These are phyloP conservation scores for Pythium scleroteichum DNA, from an alignment of 352 stramenopile species.

Conservation along the genomic window DNA sequence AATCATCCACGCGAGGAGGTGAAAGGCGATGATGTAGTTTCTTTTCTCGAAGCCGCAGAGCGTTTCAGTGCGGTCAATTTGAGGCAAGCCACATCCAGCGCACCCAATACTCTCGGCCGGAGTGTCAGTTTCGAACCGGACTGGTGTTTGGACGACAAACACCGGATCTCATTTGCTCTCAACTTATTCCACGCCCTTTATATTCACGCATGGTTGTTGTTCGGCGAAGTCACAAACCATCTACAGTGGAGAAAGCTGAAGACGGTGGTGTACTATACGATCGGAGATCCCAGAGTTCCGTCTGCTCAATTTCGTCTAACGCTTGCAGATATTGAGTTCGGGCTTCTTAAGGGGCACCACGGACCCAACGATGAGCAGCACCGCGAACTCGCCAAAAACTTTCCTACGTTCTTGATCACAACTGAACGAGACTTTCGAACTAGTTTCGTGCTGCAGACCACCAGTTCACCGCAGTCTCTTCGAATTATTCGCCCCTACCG, in stretches of 20 bases:
- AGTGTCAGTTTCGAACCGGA: background rate
- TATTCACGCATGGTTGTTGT: conserved; percentile 78
- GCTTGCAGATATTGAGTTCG: conserved; percentile 85
- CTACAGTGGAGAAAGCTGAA: conserved; percentile 80
- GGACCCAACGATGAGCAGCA: conserved; percentile 26
- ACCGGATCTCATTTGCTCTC: conserved; percentile 78
- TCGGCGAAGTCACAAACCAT: conserved; percentile 48
- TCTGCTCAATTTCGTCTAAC: conserved; percentile 44
- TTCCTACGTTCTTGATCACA: conserved; percentile 27
- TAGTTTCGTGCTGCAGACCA: conserved; percentile 84
- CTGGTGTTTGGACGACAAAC: conserved; percentile 27
- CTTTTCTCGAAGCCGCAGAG: background rate
- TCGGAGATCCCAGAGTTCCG: conserved; percentile 22
- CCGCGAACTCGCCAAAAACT: conserved; percentile 26
- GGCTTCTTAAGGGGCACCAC: conserved; percentile 50
- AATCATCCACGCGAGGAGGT: background rate
- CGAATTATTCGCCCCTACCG: conserved; percentile 73
- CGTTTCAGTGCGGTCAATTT: background rate
- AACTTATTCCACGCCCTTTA: conserved; percentile 91
- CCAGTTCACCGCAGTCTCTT: conserved; percentile 34
- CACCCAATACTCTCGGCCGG: background rate
- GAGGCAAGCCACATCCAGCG: background rate
- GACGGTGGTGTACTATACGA: conserved; percentile 46
- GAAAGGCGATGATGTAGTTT: background rate
- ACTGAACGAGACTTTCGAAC: conserved; percentile 73